Evolutionary conservation across 768 basidiomycete species (phyloP), one percentile per base, ranked within the genome.

Genomic region (Collybia mongolica): DNA sequence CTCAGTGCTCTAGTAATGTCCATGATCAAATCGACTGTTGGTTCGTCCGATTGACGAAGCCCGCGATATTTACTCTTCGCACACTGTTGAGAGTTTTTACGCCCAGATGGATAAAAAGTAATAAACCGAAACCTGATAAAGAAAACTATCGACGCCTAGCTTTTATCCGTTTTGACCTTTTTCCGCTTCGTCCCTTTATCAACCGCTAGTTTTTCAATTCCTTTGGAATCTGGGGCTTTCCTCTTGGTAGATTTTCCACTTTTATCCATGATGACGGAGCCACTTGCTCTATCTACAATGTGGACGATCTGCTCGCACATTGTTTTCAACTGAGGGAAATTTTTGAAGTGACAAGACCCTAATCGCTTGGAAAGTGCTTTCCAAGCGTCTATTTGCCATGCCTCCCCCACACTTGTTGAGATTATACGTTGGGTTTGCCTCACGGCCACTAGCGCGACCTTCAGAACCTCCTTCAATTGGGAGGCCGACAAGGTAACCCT

Each of bases 381-480:
- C 82, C 93, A 91, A 2, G 69, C 63, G 3, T 71, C 59, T 1
- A 81, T 71, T 45, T 83, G 73, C 93, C 93, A 96, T 4, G 76
- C 65, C 3, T 63, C 55, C 9, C 61, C 49, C 12, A 74, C 54
- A n/a, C 48, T 51, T 5, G 51, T 2, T 65, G 51, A 24, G 64
- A 52, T 64, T 42, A 76, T 61, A 6, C 77, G 76, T 48, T 81
- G 83, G 51, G 84, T 81, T 52, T 84, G 82, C 46, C 90, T 83
- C n/a, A 84, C 72, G 43, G 81, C 80, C 17, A 76, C 60, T 22
- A 90, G 69, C 0, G 74, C 84, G 45, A 89, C 67, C 66, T 90
- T 94, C 49, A 93, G 65, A 17, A 93, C 63, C n/a, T 89, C 87
- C 67, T 92, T 96, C 60, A 88, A 60, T 54, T 92, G 88, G 1